Evolutionary conservation across 1,284 basidiomycete genomes (phyloP).

Genomic region (Cutaneotrichosporon dermatis): DNA sequence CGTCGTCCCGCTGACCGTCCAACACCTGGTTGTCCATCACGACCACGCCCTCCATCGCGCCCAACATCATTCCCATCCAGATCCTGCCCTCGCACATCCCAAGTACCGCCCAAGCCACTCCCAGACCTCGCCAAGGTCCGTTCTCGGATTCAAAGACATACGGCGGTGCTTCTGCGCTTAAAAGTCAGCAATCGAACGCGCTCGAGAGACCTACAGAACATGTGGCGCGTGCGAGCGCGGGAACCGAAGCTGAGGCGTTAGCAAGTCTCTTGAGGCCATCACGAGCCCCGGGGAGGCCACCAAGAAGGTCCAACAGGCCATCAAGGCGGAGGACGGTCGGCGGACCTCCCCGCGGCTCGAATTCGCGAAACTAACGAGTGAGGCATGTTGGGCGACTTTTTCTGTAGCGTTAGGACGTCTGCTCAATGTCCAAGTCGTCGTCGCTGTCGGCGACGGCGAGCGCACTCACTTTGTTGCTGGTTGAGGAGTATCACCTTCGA

Average conservation of each 20-base stretch:
- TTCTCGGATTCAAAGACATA: conserved; percentile 47
- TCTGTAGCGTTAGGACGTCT: not conserved
- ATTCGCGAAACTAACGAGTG: conserved; percentile 49
- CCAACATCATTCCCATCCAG: not conserved
- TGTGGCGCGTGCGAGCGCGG: conserved; percentile 98
- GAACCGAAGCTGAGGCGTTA: conserved; percentile 70
- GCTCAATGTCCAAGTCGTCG: not conserved
- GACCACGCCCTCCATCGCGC: not conserved
- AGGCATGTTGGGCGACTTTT: conserved; percentile 71
- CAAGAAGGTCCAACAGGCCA: not conserved
- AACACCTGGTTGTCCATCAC: not conserved
- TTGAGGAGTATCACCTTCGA: too few relatives aligned
- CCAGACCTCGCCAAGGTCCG: not conserved
- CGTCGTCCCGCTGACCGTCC: not conserved
- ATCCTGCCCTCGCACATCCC: not conserved
- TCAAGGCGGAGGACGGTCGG: not conserved
- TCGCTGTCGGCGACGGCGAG: not conserved
- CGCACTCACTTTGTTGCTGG: conserved; percentile 2
- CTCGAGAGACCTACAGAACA: conserved; percentile 71
- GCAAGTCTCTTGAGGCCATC: not conserved
- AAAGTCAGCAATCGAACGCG: not conserved
- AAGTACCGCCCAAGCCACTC: not conserved
- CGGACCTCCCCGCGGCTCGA: not conserved
- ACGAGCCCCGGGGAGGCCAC: not conserved
- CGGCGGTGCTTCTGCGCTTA: conserved; percentile 77